Conservation (phyloP, 2,329 filamentous ascomycete genomes). For the Colletotrichum sp. region DNA sequence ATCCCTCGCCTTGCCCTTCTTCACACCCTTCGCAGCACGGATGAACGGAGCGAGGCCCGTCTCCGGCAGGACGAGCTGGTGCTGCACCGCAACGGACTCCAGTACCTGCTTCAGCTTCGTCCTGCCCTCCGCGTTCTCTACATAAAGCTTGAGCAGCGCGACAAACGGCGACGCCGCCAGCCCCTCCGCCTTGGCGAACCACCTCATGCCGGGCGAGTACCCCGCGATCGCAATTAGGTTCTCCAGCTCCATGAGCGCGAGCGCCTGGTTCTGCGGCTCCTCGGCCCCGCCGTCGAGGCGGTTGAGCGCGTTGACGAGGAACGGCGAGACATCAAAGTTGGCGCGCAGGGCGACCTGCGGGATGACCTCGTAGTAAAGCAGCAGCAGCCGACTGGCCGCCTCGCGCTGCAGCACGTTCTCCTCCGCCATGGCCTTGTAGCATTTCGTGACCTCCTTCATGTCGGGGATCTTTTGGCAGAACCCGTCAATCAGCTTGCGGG, state of each 20-base stretch:
- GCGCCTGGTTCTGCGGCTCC: slow-evolving; percentile 51
- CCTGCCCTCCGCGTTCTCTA: slow-evolving; percentile 9
- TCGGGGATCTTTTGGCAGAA: slow-evolving; percentile 81
- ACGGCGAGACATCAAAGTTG: slow-evolving; percentile 85
- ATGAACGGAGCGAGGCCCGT: slow-evolving; percentile 54
- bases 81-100: slow-evolving; percentile 64
- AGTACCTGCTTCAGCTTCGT: slow-evolving; percentile 48
- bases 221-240: slow-evolving; percentile 82
- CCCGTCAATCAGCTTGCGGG: slow-evolving; percentile 69
- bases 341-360: slow-evolving; percentile 81
- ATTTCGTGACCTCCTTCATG: slow-evolving; percentile 78
- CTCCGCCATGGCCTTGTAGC: slow-evolving; percentile 71
- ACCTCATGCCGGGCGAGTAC: slow-evolving; percentile 83
- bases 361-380: slow-evolving; percentile 83
- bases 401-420: slow-evolving; percentile 78
- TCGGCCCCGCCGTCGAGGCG: slow-evolving; percentile 60
- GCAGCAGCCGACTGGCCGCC: slow-evolving; percentile 76
- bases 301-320: slow-evolving; percentile 72
- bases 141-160: slow-evolving; percentile 62
- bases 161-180: slow-evolving; percentile 72
- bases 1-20: slow-evolving; percentile 23
- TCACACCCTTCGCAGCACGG: slow-evolving; percentile 37
- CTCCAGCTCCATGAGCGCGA: slow-evolving; percentile 76
- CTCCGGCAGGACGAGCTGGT: slow-evolving; percentile 65
- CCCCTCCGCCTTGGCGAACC: slow-evolving; percentile 79